Percentiles rank a stretch among this genome's conserved stretches.
These are phyloP conservation scores for Geoglossum glabrum DNA, from an alignment of 495 filamentous ascomycete species.

Conservation along the genomic window DNA sequence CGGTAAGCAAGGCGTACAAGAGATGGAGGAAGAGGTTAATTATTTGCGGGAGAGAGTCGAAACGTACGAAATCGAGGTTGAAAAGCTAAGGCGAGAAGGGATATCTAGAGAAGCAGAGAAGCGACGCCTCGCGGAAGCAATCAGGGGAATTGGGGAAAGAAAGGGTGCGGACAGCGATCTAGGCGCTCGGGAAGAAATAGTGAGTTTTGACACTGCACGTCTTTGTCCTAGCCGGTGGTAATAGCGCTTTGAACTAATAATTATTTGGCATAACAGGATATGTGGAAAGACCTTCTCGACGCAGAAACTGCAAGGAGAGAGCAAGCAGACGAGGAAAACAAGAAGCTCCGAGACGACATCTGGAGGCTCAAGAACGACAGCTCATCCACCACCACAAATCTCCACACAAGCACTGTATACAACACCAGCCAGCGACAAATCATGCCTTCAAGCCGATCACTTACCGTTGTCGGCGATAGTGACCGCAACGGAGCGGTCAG, in stretches of 20 bases:
- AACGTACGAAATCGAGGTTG: constrained; percentile 62
- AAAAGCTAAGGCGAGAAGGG: constrained; percentile 56
- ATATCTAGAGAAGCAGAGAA: constrained; percentile 63
- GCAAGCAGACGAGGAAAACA: constrained; percentile 75
- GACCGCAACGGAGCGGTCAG: constrained; percentile 33
- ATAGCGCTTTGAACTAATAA: constrained; percentile 1
- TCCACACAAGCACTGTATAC: constrained; percentile 39
- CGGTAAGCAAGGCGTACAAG: neutral
- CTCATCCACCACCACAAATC: constrained; percentile 15
- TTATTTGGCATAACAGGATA: constrained; percentile 28
- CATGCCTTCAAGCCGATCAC: constrained; percentile 35
- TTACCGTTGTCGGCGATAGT: constrained; percentile 38
- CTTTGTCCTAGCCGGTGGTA: neutral
- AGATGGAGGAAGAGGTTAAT: constrained; percentile 58
- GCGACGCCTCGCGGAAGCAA: constrained; percentile 56
- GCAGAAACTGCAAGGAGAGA: constrained; percentile 78
- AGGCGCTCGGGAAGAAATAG: constrained; percentile 65
- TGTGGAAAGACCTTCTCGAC: constrained; percentile 91
- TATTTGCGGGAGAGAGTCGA: constrained; percentile 70
- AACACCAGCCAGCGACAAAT: constrained; percentile 27
- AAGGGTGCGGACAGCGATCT: constrained; percentile 41
- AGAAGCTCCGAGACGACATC: constrained; percentile 66
- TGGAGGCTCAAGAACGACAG: constrained; percentile 50
- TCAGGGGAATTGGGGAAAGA: constrained; percentile 48
- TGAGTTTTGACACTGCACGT: constrained; percentile 16